Base-by-base conservation (phyloP, 2,329 filamentous ascomycete genomes). In the Ceratocystiopsis minuta region DNA sequence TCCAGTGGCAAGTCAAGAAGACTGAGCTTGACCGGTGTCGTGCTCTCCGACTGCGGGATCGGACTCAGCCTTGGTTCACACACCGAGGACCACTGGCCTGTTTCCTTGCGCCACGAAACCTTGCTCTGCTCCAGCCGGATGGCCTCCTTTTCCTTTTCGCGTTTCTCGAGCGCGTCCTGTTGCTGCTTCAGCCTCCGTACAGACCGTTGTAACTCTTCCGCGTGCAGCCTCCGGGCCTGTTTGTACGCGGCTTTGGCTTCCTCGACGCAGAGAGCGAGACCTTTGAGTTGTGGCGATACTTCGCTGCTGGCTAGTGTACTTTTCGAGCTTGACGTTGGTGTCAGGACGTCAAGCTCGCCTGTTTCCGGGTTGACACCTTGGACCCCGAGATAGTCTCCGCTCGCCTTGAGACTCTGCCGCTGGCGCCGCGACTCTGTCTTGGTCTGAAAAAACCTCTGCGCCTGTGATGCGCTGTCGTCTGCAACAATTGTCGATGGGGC, bases 311-410 rank as follows among this genome's bases (percentile, higher is more conserved):
- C 41, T 35, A 44, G 6, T 33, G 49, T 56, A 43, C 60, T 62
- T 24, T 59, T 58, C 1, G 64, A 66, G 45, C 64, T 69, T 14
- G 61, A 59, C 3, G 66, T 66, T 9, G 66, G 65, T 4, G 66
- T 70, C 34, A 71, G 55, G 14, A 67, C 54, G 44, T 73, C 65
- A 39, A 66, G 62, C 46, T 65, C 58, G 6, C 72, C 69, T 0
- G 72, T 75, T 36, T 62, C 56, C 0, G 72, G 72, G 49, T 76
- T 75, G 41, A 69, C 59, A 4, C 72, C 72, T 44, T 72, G 69
- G 2, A 75, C 67, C 2, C 70, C 71, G 0, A 76, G 61, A 50
- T 65, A 76, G 51, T 77, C 72, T 5, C 70, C 69, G 42, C 67
- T 72, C 42, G 66, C 62, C 46, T 66, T 69, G 42, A 74, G 57